Conservation (phyloP, 2,329 filamentous ascomycete species). For the Neospermospora avenae region DNA sequence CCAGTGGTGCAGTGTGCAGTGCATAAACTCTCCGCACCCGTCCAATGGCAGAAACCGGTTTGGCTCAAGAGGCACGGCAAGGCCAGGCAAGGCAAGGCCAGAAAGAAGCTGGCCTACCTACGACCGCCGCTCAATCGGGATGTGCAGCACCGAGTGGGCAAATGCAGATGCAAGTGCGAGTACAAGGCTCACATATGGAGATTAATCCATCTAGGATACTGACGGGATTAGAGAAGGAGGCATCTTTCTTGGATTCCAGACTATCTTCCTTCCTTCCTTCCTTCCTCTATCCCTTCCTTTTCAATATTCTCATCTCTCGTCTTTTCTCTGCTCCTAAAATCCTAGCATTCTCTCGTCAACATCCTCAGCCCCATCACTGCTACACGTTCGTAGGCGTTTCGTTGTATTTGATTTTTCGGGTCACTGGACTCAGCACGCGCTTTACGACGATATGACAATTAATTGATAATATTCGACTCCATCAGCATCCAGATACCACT, state of each 20-base stretch:
- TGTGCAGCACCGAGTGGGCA: conserved; percentile 1
- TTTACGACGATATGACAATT: conserved; percentile 9
- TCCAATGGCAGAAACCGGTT: conserved; percentile 5
- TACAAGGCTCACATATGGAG: background rate
- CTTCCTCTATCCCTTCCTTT: background rate
- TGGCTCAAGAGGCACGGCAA: too few species aligned
- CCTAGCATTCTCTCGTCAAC: too few species aligned
- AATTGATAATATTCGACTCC: conserved; percentile 32
- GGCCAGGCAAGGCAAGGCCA: too few species aligned
- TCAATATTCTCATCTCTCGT: background rate
- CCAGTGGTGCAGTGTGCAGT: background rate
- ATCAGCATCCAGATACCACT: conserved; percentile 53
- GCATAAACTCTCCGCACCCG: background rate
- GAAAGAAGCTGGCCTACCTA: background rate
- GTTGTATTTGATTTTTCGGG: background rate
- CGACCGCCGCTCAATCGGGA: background rate
- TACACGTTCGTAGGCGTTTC: too few species aligned
- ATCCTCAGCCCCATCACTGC: too few species aligned
- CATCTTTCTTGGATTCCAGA: background rate
- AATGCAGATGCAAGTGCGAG: too few species aligned
- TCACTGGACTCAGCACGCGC: background rate
- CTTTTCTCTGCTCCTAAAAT: too few species aligned
- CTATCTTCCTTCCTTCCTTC: background rate
- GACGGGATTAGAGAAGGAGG: background rate
- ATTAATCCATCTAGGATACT: background rate